Base-by-base conservation (phyloP, 352 stramenopile genomes). In the Phytophthora pistaciae region DNA sequence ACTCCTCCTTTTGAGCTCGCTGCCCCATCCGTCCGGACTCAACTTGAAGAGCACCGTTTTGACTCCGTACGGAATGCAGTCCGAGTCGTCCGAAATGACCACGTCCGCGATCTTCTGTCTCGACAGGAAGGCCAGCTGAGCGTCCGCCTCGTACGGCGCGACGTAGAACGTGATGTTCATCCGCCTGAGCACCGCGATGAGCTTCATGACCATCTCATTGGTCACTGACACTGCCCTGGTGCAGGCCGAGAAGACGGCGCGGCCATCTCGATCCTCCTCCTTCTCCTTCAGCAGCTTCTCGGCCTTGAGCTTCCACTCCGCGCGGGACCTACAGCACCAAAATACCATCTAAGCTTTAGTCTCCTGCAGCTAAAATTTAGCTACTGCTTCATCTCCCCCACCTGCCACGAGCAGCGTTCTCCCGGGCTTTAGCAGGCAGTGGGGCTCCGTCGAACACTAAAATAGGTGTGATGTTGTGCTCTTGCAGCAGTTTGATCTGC, bases 71-170 rank as follows among this genome's bases (percentile, higher is more conserved):
- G 95, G 89, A 21, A 99, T 84, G 58, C 83, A 96, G 73, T 99
- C 98, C 52, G 91, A 98, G 77, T 99, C 98, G 77, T 99, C 97
- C 13, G 96, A 98, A 31, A 99, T 96, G 27, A 99, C 96, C 0
- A 92, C 84, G 66, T 99, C 97, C 44, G 98, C 79, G 31, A 98
- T 76, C 72, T 89, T 92, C 14, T 81, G 68, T 16, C 86, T 88
- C 23, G 87, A 95, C 18, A 99, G 64, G 69, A 96, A 99, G 3
- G 97, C 97, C 55, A 99, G 76, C 78, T 99, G 97, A n/a, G 97
- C 97, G 74, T 99, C 97, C 6, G 97, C 97, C 75, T 99, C 97
- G 68, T 99, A 99, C 10, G 98, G 98, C 13, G 98, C 97, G 2
- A 99, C 96, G 23, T 99, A 80, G 75, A 97, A 99, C 3, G 91